Base-by-base conservation (phyloP, 306 rosid genomes). In the Quercus bicolor region DNA sequence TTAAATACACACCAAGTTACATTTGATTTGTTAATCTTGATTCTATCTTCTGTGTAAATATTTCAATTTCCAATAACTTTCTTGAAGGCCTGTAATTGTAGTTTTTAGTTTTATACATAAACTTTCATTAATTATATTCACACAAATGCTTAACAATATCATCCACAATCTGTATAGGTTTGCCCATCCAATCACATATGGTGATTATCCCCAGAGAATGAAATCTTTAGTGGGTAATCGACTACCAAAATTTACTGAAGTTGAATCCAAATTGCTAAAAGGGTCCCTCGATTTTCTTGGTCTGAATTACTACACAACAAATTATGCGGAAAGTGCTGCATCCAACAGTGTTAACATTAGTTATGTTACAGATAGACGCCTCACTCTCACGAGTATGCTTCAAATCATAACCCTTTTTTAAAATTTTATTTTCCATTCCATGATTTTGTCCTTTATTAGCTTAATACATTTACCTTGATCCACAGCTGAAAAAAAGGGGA, bases 201-300 rank as follows among this genome's bases (percentile, higher is more conserved):
- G 97, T n/a, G 82, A 82, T 4, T 92, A 89, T 74, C 93, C 97
- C 0, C 1, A 61, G 64, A 78, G 76, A 6, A 86, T 90, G 90
- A 81, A 37, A 57, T 71, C 84, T 28, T 34, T 11, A 1, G 87
- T 87, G 15, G 95, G 93, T 26, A 2, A 82, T 6, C 83, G 95
- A 70, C 77, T 90, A 7, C 97, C 92, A 0, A 90, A 79, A 76
- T 90, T 92, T 77, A 85, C 88, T 6, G 31, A 31, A 61, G 55
- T 48, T 1, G 73, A 92, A 79, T 57, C 85, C 4, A 61, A 62
- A 61, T 59, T 45, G 2, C 20, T 90, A 0, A 82, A 85, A 60
- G 84, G 85, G 3, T 83, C 92, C 5, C 9, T 24, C n/a, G 95
- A 92, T 85, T 92, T 90, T 83, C 80, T 90, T 70, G 96, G 92